Evolutionary conservation across 1,139 yeast species (phyloP).

Genomic region (Arxiozyma heterogenica): DNA sequence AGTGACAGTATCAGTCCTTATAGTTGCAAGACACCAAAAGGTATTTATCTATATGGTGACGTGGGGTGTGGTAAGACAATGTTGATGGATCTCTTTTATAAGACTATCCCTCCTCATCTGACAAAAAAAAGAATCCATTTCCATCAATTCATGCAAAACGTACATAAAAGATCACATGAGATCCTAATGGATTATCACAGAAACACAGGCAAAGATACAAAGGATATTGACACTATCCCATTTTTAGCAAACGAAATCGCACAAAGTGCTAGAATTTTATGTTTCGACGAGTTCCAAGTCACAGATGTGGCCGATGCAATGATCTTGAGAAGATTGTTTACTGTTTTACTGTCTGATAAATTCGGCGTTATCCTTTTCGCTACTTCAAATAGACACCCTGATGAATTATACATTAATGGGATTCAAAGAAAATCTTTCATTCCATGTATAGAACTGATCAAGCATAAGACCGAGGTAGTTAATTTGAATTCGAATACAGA

Average conservation of each 20-base stretch:
- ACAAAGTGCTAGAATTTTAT: slow-evolving; percentile 61
- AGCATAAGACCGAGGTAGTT: slow-evolving; percentile 64
- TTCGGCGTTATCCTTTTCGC: slow-evolving; percentile 85
- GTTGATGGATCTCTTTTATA: slow-evolving; percentile 92
- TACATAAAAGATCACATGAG: slow-evolving; percentile 80
- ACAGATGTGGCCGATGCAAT: slow-evolving; percentile 98
- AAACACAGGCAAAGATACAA: slow-evolving; percentile 34
- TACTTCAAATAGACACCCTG: slow-evolving; percentile 92
- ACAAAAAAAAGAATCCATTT: slow-evolving; percentile 79
- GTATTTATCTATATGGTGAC: slow-evolving; percentile 89
- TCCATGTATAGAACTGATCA: slow-evolving; percentile 80
- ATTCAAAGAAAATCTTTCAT: slow-evolving; percentile 84
- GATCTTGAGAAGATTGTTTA: slow-evolving; percentile 70
- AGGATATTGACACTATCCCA: slow-evolving; percentile 77
- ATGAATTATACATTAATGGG: slow-evolving; percentile 85
- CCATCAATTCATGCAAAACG: slow-evolving; percentile 93
- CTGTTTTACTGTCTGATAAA: slow-evolving; percentile 50
- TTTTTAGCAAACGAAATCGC: slow-evolving; percentile 78
- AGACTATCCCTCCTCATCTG: slow-evolving; percentile 67
- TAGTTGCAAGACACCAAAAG: slow-evolving; percentile 44
- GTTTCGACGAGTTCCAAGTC: slow-evolving; percentile 94
- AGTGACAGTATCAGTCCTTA: background rate
- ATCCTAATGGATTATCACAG: slow-evolving; percentile 32
- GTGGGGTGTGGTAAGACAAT: slow-evolving; percentile 98
- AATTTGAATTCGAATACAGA: slow-evolving; percentile 86